Evolutionary conservation across 441 rosid genomes (phyloP).

Genomic region (Corymbia citriodora): DNA sequence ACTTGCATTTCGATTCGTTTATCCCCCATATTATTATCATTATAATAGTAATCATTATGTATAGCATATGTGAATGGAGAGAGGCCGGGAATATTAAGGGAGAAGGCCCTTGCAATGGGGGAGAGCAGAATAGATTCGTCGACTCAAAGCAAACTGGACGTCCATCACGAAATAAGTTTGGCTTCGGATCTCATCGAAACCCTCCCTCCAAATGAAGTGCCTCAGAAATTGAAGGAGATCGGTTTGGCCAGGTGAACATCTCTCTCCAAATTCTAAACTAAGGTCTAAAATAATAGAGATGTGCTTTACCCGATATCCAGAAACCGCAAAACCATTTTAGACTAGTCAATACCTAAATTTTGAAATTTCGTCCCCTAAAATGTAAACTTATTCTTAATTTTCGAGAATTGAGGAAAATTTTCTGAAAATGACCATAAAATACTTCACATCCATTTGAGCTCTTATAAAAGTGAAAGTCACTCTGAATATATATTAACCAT

Average conservation of each 20-base stretch:
- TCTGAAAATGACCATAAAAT: no score
- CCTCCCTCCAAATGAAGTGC: constrained; percentile 5
- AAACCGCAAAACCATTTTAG: background rate
- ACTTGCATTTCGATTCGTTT: background rate
- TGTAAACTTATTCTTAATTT: no score
- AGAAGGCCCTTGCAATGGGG: constrained; percentile 19
- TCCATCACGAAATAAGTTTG: constrained; percentile 22
- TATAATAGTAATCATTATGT: no score
- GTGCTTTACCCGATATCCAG: background rate
- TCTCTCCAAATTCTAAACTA: background rate
- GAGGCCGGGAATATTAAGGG: constrained; percentile 21
- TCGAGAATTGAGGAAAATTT: no score
- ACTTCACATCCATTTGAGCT: background rate
- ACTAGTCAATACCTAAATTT: background rate
- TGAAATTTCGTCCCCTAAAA: no score
- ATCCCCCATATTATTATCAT: background rate
- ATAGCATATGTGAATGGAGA: constrained; percentile 22
- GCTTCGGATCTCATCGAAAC: constrained; percentile 8
- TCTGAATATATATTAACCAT: no score
- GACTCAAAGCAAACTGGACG: constrained; percentile 11
- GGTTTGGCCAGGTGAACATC: constrained; percentile 1
- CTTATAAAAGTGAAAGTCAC: no score
- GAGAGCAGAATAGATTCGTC: background rate
- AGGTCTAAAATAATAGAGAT: background rate
- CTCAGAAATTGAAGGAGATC: constrained; percentile 2